Evolutionary conservation across 1,139 yeast species (phyloP), one percentile per base, ranked within the genome.

Genomic region (Candida pseudocylindracea): DNA sequence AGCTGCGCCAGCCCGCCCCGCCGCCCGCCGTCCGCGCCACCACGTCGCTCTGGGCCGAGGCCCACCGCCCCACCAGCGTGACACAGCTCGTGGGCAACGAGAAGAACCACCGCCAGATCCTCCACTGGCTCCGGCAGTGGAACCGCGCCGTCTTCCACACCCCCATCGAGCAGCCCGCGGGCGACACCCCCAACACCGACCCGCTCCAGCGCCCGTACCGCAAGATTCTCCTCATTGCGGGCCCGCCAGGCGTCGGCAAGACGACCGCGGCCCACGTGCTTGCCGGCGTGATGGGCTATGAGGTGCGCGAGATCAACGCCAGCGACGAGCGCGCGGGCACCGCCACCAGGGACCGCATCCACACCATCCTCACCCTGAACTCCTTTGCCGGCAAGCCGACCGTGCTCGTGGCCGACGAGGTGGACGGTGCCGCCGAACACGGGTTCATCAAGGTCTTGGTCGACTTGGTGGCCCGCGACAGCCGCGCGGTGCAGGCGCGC

Each of bases 221-320:
- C 35, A 75, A 70, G 41, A 60, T 88, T 1, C 48, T 88, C 29
- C 54, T 88, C 32, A 63, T 88, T 3, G 81, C 76, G 46, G 98
- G 98, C 0, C 92, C 95, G 0, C 85, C 94, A 1, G 98, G 98
- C 1, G 63, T 79, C n/a, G 98, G 98, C 7, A 88, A 88, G 48
- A 88, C 98, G 0, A 70, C 92, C 0, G 73, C 83, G 3, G 83
- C 91, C 0, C 94, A 85, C 48, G 65, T 81, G 2, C 63, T 83
- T 29, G 93, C 93, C 4, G 63, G 62, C 33, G 93, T 80, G 40
- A 66, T 79, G 32, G 93, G 93, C 0, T 88, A 76, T 47, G 68
- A 71, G 32, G 67, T 79, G 0, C 64, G 78, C 42, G 98, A 88
- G 45, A 63, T 85, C 40, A 88, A 88, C 51, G 95, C 98, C 1